phyloP scores from a whole-genome alignment of 73 alveolate genomes.

The Breviolum minutum region DNA sequence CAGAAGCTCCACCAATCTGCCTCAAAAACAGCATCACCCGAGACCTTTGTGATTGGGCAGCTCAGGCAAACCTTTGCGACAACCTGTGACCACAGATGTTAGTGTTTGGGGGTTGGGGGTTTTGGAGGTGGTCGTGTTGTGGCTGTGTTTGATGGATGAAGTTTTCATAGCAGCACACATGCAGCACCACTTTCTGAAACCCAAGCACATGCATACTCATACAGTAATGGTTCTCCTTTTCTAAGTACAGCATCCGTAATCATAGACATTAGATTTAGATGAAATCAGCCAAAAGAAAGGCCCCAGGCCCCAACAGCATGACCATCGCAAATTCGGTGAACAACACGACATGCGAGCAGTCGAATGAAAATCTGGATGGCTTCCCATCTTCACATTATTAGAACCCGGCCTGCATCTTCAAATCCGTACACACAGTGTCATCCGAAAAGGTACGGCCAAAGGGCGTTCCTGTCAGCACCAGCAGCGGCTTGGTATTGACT shows the following conservation, averaged over 20 bases:
- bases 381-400: background rate
- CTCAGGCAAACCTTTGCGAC: constrained; percentile 41
- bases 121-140: no score
- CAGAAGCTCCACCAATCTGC: background rate
- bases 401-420: constrained; percentile 85
- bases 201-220: no score
- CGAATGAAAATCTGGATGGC: background rate
- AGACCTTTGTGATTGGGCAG: background rate
- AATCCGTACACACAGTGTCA: constrained; percentile 89
- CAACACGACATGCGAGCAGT: no score
- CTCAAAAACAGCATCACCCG: constrained; percentile 38
- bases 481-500: background rate
- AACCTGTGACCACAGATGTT: background rate
- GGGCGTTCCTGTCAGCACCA: constrained; percentile 48
- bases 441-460: constrained; percentile 81
- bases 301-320: background rate
- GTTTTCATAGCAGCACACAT: no score
- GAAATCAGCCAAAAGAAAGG: background rate
- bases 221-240: no score
- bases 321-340: background rate
- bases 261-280: no score
- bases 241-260: no score
- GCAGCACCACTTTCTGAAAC: no score
- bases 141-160: no score
- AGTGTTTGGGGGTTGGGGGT: no score